Base-by-base conservation (phyloP, 768 basidiomycete genomes). In the Chlorophyllum brunneum region DNA sequence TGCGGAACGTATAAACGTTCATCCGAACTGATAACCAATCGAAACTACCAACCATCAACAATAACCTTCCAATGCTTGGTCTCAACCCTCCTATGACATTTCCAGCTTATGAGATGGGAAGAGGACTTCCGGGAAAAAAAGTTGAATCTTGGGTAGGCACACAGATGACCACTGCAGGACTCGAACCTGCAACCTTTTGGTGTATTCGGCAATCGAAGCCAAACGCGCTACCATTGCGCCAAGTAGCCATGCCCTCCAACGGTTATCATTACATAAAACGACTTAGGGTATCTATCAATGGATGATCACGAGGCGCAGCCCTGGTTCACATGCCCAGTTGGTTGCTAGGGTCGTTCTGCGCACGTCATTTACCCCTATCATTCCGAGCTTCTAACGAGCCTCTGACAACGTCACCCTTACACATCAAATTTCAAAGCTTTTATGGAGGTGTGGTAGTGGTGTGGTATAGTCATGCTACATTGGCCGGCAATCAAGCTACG, bases 111-210 rank as follows among this genome's bases (percentile, higher is more conserved):
- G n/a, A n/a, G n/a, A n/a, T n/a, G n/a, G 11, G 34, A 15, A 36
- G 16, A 36, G 15, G 34, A 7, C 31, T 20, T 8, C 10, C 1
- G 1, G 16, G 0, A 46, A 46, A 34, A 46, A 22, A 2, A 7
- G 22, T 7, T 10, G 24, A 42, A 22, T 0, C 10, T 0, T 3
- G 22, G 15, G 11, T n/a, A n/a, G n/a, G n/a, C n/a, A n/a, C n/a
- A n/a, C n/a, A 46, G 11, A 64, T 87, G 86, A 88, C 82, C 85
- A 86, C 87, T 83, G 86, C 88, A 88, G 88, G 88, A 87, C 86
- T 90, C 87, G 88, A 91, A 91, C 88, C 88, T 90, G 88, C 88
- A 91, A 85, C 88, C 88, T 90, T 87, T 88, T 88, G 88, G 87
- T 90, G 57, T 40, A 39, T 39, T 11, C 33, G n/a, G 51, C 51